Percentiles rank a stretch among this genome's conserved stretches.
These are phyloP conservation scores for Xylaria hypoxylon DNA, from an alignment of 2,329 filamentous ascomycete genomes.

Conservation along the genomic window DNA sequence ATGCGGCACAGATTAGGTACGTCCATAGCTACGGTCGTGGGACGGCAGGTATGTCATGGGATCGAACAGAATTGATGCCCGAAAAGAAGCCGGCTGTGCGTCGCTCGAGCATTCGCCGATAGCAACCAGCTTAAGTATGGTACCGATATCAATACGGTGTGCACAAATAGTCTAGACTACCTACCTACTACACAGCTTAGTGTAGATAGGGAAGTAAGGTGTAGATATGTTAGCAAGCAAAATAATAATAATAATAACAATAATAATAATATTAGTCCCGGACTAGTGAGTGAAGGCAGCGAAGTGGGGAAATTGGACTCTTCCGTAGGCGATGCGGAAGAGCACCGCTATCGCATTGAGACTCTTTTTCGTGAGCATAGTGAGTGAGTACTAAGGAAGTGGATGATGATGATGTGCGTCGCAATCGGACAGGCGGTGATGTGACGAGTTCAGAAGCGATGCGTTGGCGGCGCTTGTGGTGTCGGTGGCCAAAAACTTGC, in stretches of 20 bases:
- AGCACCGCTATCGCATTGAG: conserved; percentile 28
- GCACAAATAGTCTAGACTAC: conserved; percentile 13
- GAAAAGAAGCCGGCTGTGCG: conserved; percentile 31
- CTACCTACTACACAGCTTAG: background rate
- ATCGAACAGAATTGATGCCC: conserved; percentile 34
- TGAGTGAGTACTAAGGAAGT: background rate
- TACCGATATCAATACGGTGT: conserved; percentile 22
- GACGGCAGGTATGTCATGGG: conserved; percentile 34
- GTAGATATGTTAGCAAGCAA: no score
- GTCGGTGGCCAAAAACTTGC: conserved; percentile 38
- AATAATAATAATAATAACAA: conserved; percentile 13
- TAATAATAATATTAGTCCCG: background rate
- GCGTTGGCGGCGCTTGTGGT: conserved; percentile 39
- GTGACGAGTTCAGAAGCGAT: conserved; percentile 39
- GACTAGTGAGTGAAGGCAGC: conserved; percentile 3
- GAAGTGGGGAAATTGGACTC: conserved; percentile 22
- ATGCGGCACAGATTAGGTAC: conserved; percentile 34
- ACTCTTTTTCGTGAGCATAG: conserved; percentile 1
- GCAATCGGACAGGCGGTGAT: conserved; percentile 40
- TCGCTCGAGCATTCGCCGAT: conserved; percentile 30
- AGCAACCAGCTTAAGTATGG: conserved; percentile 20
- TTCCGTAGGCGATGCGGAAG: conserved; percentile 33
- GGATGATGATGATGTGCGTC: conserved; percentile 31
- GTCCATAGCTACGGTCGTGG: conserved; percentile 32
- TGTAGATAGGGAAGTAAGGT: background rate